Evolutionary conservation across 371 early-diverging fungal species (phyloP).

Genomic region (Apophysomyces trapeziformis): DNA sequence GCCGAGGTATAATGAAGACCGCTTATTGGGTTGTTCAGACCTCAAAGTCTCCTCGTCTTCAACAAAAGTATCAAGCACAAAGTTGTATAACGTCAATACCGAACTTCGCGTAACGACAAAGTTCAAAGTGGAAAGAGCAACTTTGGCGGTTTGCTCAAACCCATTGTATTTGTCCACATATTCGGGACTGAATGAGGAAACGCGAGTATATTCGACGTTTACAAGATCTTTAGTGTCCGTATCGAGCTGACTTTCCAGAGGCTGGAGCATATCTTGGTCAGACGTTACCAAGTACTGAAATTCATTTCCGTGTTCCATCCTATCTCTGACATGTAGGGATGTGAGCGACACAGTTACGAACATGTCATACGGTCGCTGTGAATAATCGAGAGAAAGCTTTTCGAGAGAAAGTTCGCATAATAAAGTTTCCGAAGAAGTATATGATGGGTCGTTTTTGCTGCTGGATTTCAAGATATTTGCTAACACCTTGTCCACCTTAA

Average conservation of each 20-base stretch:
- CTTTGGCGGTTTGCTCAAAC: conserved; percentile 71
- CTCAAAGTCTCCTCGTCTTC: background rate
- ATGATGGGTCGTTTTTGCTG: conserved; percentile 32
- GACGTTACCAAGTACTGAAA: conserved; percentile 72
- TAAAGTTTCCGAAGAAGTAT: conserved; percentile 28
- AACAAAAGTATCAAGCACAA: conserved; percentile 76
- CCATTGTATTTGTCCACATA: conserved; percentile 60
- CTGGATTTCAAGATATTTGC: conserved; percentile 60
- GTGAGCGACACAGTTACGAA: conserved; percentile 65
- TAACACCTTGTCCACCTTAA: conserved; percentile 75
- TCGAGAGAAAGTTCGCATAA: conserved; percentile 62
- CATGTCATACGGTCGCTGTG: conserved; percentile 63
- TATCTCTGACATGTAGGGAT: conserved; percentile 67
- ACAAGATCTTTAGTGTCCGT: conserved; percentile 49
- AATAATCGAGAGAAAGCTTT: conserved; percentile 60
- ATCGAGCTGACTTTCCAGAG: background rate
- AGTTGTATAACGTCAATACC: conserved; percentile 76
- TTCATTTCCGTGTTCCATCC: conserved; percentile 47
- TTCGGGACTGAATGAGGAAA: conserved; percentile 62
- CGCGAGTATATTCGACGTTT: conserved; percentile 62
- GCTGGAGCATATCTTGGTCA: conserved; percentile 40
- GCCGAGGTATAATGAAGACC: background rate
- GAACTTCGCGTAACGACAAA: conserved; percentile 74
- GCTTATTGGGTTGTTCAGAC: background rate
- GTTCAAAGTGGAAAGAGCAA: conserved; percentile 72